Percentiles rank a stretch among this genome's conserved stretches.
Evolutionary conservation across 768 basidiomycete genomes (phyloP).

Genomic region (Boletellus emodensis): DNA sequence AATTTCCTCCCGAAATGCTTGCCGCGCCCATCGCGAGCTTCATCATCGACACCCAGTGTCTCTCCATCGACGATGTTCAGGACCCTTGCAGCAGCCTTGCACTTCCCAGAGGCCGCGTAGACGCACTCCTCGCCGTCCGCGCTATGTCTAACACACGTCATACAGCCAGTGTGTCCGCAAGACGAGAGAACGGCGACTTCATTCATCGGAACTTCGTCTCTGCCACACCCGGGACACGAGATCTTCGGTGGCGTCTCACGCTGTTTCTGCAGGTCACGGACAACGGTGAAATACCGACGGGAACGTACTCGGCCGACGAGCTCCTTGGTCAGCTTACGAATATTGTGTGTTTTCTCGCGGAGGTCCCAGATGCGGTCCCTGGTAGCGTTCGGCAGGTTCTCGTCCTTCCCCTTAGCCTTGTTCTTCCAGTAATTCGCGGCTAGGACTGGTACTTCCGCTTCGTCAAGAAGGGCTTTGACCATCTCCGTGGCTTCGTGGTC

Average conservation of each 20-base stretch:
- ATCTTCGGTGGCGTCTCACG: conserved; percentile 54
- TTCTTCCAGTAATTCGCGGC: conserved; percentile 34
- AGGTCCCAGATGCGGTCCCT: conserved; percentile 74
- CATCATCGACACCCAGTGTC: conserved; percentile 77
- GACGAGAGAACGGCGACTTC: conserved; percentile 86
- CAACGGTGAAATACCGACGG: conserved; percentile 86
- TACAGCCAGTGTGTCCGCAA: conserved; percentile 87
- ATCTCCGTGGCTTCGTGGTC: conserved; percentile 72
- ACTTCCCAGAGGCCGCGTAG: conserved; percentile 61
- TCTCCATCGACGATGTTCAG: conserved; percentile 81
- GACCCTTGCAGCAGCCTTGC: conserved; percentile 73
- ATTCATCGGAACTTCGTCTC: conserved; percentile 50
- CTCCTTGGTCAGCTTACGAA: conserved; percentile 82
- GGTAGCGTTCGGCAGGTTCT: conserved; percentile 48
- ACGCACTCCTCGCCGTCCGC: conserved; percentile 83
- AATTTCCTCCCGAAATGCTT: conserved; percentile 82
- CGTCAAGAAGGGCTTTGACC: conserved; percentile 53
- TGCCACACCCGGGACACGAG: conserved; percentile 59
- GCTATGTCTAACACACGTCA: conserved; percentile 63
- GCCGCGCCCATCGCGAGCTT: conserved; percentile 63
- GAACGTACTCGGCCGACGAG: conserved; percentile 87
- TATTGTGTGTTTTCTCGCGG: conserved; percentile 82
- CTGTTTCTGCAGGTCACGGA: conserved; percentile 83
- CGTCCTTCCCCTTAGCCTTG: conserved; percentile 49
- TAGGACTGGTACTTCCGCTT: conserved; percentile 48